Evolutionary conservation across 1,139 yeast genomes (phyloP).

Genomic region (Zhuliangozyma parablackwelliae): DNA sequence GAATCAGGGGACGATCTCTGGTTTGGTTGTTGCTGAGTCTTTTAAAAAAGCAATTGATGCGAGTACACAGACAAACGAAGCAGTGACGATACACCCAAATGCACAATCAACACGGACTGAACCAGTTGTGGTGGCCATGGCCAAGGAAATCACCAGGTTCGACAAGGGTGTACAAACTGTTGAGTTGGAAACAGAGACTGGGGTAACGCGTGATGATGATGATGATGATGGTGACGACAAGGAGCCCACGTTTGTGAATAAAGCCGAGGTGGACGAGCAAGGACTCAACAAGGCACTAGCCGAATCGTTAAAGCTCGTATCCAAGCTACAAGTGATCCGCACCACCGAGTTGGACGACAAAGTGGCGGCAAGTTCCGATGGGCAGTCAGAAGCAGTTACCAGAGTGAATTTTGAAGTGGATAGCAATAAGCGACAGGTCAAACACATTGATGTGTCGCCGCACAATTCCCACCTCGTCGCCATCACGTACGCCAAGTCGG

Average conservation of each 20-base stretch:
- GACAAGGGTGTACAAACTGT: conserved; percentile 29
- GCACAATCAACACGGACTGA: not conserved
- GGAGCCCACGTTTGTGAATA: conserved; percentile 1
- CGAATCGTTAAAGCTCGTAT: conserved; percentile 8
- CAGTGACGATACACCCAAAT: not conserved
- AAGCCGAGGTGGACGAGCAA: conserved; percentile 3
- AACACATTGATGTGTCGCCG: conserved; percentile 38
- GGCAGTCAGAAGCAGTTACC: not conserved
- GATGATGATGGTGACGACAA: conserved; percentile 21
- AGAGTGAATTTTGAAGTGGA: not conserved
- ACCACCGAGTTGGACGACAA: conserved; percentile 4
- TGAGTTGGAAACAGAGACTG: not conserved
- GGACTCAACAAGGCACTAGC: conserved; percentile 8
- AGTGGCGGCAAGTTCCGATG: not conserved
- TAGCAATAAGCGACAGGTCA: conserved; percentile 21
- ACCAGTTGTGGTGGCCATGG: conserved; percentile 1
- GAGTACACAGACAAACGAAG: conserved; percentile 9
- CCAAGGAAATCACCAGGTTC: conserved; percentile 18
- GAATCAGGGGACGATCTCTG: too few relatives aligned
- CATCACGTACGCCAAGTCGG: conserved; percentile 21
- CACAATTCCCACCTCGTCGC: conserved; percentile 40
- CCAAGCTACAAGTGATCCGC: conserved; percentile 7
- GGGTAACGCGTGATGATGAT: not conserved
- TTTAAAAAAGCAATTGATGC: conserved; percentile 6
- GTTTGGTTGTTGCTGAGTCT: too few relatives aligned